Evolutionary conservation across 164 flowering plant species (phyloP).

Genomic region (Stephania cephalantha): DNA sequence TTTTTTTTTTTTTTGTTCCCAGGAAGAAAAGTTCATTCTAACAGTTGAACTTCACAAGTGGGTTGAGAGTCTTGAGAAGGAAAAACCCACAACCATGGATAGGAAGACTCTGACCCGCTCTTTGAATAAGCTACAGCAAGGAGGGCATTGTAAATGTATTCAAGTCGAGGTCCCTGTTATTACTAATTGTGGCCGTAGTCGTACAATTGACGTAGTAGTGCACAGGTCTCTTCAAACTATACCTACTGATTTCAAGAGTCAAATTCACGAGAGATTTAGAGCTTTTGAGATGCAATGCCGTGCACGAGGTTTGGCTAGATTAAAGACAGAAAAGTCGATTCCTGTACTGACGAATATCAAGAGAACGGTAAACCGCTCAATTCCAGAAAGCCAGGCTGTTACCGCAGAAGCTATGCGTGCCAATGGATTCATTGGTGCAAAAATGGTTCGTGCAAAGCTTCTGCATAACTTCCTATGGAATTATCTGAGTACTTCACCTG

Average conservation of each 20-base stretch:
- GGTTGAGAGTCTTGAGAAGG: conserved; percentile 72
- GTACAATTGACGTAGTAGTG: conserved; percentile 53
- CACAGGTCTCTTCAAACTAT: conserved; percentile 59
- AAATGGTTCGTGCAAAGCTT: conserved; percentile 86
- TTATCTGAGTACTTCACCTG: conserved; percentile 40
- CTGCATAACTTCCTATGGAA: conserved; percentile 78
- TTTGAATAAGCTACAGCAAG: conserved; percentile 61
- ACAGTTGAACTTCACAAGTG: conserved; percentile 66
- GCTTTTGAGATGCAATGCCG: conserved; percentile 60
- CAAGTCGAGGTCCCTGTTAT: conserved; percentile 54
- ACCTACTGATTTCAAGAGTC: conserved; percentile 47
- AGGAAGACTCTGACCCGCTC: conserved; percentile 65
- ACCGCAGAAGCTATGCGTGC: conserved; percentile 64
- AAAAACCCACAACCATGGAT: conserved; percentile 52
- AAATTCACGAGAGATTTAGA: conserved; percentile 77
- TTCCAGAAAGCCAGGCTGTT: conserved; percentile 36
- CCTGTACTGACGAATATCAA: conserved; percentile 57
- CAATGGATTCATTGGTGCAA: conserved; percentile 80
- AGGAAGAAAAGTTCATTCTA: conserved; percentile 71
- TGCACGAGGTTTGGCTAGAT: conserved; percentile 34
- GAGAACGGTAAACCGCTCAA: conserved; percentile 30
- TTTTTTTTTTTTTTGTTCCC: conserved; percentile 15
- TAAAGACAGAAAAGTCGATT: conserved; percentile 36
- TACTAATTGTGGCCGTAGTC: conserved; percentile 59
- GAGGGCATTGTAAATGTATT: conserved; percentile 68